Evolutionary conservation across 192 early-diverging fungal species (phyloP).

Genomic region (Diversispora epigaea): DNA sequence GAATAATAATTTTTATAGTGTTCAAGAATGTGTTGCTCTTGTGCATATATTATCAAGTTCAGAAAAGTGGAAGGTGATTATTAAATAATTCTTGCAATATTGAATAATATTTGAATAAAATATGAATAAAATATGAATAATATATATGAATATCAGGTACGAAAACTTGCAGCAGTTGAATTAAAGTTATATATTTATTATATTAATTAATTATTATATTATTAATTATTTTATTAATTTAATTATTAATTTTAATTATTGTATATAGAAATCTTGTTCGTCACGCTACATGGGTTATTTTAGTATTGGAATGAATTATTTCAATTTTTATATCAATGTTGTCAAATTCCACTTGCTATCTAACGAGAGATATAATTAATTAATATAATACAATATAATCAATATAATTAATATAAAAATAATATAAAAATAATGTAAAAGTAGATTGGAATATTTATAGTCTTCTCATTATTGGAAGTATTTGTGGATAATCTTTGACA

Average conservation of each 20-base stretch:
- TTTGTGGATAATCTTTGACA: slow-evolving; percentile 64
- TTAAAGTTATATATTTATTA: slow-evolving; percentile 54
- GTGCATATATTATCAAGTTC: slow-evolving; percentile 68
- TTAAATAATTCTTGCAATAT: slow-evolving; percentile 10
- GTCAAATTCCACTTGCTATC: slow-evolving; percentile 63
- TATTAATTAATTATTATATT: not conserved
- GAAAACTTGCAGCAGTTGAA: slow-evolving; percentile 88
- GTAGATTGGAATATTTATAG: slow-evolving; percentile 79
- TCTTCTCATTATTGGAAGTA: slow-evolving; percentile 86
- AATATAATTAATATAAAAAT: not conserved
- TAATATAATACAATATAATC: not conserved
- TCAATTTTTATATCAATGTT: slow-evolving; percentile 77
- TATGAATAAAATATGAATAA: too few relatives aligned
- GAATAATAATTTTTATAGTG: slow-evolving; percentile 72
- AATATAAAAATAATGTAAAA: too few relatives aligned
- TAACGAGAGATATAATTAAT: slow-evolving; percentile 64
- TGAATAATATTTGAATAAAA: not conserved
- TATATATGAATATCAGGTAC: slow-evolving; percentile 44
- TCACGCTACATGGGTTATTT: slow-evolving; percentile 83
- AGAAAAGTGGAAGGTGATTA: slow-evolving; percentile 53
- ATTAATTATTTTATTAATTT: not conserved
- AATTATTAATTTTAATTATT: not conserved
- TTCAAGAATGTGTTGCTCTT: slow-evolving; percentile 73
- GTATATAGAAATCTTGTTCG: slow-evolving; percentile 61
- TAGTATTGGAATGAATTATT: slow-evolving; percentile 79